Conservation (phyloP, 1,284 basidiomycete genomes). For the Leucocoprinus gongylophorus region DNA sequence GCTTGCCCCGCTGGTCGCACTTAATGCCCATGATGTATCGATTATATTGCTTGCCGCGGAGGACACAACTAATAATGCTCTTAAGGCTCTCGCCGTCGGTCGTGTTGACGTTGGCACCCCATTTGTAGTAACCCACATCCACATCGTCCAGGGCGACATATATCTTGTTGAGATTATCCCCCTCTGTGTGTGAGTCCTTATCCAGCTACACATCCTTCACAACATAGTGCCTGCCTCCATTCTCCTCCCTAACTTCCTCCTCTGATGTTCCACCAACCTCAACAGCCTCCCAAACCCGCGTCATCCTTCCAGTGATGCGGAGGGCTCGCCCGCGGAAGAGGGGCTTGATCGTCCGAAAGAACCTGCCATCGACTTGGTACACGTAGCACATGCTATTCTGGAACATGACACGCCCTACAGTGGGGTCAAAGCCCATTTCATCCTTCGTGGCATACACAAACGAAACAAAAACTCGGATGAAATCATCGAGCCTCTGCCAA, state of each 20-base stretch:
- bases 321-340: not conserved
- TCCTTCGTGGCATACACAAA: slow-evolving; percentile 5
- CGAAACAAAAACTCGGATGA: slow-evolving; percentile 4
- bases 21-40: slow-evolving; percentile 3
- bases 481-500: not conserved
- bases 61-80: not conserved
- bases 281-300: slow-evolving; percentile 9
- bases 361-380: not conserved
- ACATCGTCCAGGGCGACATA: not conserved
- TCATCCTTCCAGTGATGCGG: slow-evolving; percentile 6
- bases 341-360: slow-evolving; percentile 2
- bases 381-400: not conserved
- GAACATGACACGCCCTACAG: not conserved
- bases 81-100: not conserved
- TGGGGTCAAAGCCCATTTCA: slow-evolving; percentile 12
- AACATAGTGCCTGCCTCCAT: not conserved
- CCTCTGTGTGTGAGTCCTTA: slow-evolving; percentile 1
- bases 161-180: slow-evolving; percentile 5
- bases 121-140: no score
- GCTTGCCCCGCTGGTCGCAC: not conserved
- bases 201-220: slow-evolving; percentile 14
- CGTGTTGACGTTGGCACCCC: not conserved
- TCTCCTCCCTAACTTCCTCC: not conserved
- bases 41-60: not conserved
- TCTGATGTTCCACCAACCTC: not conserved